phyloP scores from a whole-genome alignment of 192 early-diverging fungal species.

The Backusella morwellensis region DNA sequence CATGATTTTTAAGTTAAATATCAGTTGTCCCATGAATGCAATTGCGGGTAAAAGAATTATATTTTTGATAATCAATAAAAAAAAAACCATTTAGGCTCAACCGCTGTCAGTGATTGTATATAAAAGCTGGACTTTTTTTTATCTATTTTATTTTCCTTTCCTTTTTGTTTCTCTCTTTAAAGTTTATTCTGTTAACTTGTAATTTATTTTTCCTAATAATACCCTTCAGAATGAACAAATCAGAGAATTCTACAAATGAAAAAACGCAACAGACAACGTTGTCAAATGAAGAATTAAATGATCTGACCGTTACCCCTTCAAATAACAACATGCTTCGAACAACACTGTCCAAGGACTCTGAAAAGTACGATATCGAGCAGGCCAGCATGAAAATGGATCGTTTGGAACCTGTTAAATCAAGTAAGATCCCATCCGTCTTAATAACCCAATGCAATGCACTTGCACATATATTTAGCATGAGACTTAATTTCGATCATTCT shows the following conservation, averaged over 20 bases:
- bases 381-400: background rate
- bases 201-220: background rate
- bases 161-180: background rate
- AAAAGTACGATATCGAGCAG: conserved; percentile 3
- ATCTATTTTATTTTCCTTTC: background rate
- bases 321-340: background rate
- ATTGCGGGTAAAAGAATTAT: background rate
- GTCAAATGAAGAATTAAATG: conserved; percentile 1
- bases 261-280: background rate
- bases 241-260: background rate
- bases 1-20: background rate
- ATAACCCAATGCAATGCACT: background rate
- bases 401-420: background rate
- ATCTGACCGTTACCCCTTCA: conserved; percentile 2
- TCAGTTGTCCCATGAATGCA: background rate
- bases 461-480: background rate
- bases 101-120: background rate
- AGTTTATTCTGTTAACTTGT: background rate
- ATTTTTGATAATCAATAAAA: background rate
- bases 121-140: background rate
- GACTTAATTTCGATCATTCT: background rate
- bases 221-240: background rate
- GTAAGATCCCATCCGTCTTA: background rate
- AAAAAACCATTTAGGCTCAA: background rate
- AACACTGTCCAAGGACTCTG: background rate